A percentile compares a stretch with the other conserved stretches of the same genome.
These are phyloP conservation scores for Kwoniella newhampshirensis DNA, from an alignment of 768 basidiomycete species.

Conservation along the genomic window DNA sequence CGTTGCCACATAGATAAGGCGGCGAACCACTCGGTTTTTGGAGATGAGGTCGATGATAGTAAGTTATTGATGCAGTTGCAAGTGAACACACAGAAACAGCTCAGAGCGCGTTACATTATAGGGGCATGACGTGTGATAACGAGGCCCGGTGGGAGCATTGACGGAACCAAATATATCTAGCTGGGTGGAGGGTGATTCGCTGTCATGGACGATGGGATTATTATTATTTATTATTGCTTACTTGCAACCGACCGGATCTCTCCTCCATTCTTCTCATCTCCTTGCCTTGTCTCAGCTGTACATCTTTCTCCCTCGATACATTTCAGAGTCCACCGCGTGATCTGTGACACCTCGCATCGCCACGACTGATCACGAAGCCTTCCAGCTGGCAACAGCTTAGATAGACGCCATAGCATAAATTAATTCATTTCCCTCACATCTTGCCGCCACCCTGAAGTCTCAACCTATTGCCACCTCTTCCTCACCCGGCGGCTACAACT, in stretches of 20 bases:
- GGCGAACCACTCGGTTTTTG: no score
- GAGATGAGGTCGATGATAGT: no score
- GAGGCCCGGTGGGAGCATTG: not conserved
- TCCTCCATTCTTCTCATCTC: constrained; percentile 2
- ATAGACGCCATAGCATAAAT: no score
- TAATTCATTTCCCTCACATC: not conserved
- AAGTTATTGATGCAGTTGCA: no score
- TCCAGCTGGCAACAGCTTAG: no score
- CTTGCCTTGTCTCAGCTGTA: not conserved
- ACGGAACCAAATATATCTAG: constrained; percentile 13
- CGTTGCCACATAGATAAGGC: not conserved
- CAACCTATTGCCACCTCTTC: not conserved
- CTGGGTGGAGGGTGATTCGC: constrained; percentile 5
- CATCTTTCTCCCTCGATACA: not conserved
- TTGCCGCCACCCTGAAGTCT: constrained; percentile 25
- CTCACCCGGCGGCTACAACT: not conserved
- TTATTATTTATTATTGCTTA: not conserved
- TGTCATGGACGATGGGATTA: no score
- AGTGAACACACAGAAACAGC: no score
- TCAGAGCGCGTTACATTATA: not conserved
- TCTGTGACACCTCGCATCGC: no score
- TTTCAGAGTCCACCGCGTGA: no score
- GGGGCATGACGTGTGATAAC: no score
- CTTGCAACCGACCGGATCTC: no score
- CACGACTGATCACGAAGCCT: no score